A percentile compares a stretch with the other conserved stretches of the same genome.
These are phyloP conservation scores for Mortierella sp. DNA, from an alignment of 371 early-diverging fungal genomes.

Conservation along the genomic window DNA sequence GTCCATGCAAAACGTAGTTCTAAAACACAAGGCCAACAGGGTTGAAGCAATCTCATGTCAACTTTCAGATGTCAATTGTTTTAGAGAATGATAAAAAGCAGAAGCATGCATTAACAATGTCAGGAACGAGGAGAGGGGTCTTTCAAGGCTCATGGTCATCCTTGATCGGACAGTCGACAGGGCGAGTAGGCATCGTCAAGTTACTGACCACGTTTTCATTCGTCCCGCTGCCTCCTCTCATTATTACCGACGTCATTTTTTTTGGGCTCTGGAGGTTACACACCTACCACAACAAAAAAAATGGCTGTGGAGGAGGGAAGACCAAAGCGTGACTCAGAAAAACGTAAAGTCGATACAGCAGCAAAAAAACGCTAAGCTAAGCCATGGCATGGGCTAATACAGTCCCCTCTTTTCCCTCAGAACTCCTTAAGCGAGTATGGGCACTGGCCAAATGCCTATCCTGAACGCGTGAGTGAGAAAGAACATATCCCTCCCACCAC, in stretches of 20 bases:
- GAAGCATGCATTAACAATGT: no score
- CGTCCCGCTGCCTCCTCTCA: background rate
- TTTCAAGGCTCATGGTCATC: no score
- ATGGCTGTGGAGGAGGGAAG: background rate
- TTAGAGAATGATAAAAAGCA: background rate
- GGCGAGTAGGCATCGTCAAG: background rate
- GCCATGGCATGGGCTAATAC: background rate
- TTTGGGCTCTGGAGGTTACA: background rate
- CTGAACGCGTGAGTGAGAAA: background rate
- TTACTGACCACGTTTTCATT: background rate
- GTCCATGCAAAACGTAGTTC: background rate
- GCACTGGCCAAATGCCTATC: background rate
- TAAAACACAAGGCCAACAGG: background rate
- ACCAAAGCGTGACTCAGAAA: constrained; percentile 3
- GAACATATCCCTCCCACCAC: no score
- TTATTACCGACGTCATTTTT: background rate
- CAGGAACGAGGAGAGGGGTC: no score
- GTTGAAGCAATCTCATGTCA: background rate
- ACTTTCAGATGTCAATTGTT: background rate
- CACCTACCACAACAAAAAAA: background rate
- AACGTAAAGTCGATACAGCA: background rate
- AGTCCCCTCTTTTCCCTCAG: background rate
- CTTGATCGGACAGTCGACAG: no score
- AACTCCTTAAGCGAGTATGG: constrained; percentile 3
- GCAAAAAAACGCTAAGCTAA: background rate